Percentiles rank a stretch among this genome's conserved stretches.
Conservation (phyloP, 805 yeast species). For the Diddensiella santjacobensis region DNA sequence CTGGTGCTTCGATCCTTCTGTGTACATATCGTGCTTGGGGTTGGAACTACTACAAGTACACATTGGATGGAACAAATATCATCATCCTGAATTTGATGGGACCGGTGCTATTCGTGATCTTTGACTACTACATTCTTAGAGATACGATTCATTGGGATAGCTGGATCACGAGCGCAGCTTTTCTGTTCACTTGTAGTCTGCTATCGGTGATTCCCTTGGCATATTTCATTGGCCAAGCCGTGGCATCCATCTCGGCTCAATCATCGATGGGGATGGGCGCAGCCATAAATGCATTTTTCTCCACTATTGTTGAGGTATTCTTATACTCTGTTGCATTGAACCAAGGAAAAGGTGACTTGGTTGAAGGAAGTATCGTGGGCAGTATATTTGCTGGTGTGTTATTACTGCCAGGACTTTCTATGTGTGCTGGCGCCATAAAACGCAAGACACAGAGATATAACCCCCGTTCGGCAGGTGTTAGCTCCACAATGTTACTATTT, state of each 20-base stretch:
- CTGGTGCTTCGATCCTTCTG: conserved; percentile 53
- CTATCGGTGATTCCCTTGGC: conserved; percentile 90
- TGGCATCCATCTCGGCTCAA: conserved; percentile 98
- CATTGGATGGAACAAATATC: conserved; percentile 93
- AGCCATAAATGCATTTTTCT: conserved; percentile 94
- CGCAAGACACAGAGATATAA: conserved; percentile 93
- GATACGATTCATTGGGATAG: conserved; percentile 40
- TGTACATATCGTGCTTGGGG: conserved; percentile 94
- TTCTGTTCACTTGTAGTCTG: conserved; percentile 71
- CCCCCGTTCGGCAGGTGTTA: conserved; percentile 95
- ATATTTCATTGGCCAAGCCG: conserved; percentile 97
- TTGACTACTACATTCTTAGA: conserved; percentile 66
- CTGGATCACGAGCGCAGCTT: conserved; percentile 55
- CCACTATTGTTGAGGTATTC: conserved; percentile 91
- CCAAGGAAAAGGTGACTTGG: conserved; percentile 81
- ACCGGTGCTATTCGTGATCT: conserved; percentile 75
- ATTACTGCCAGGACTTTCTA: conserved; percentile 86
- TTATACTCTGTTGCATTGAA: conserved; percentile 86
- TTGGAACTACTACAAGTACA: conserved; percentile 88
- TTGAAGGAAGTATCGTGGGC: conserved; percentile 95
- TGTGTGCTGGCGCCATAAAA: conserved; percentile 95
- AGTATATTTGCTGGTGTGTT: conserved; percentile 89
- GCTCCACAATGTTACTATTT: conserved; percentile 90
- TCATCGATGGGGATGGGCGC: conserved; percentile 99
- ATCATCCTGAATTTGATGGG: conserved; percentile 81